Base-by-base conservation (phyloP, 2,329 filamentous ascomycete species). In the Fusarium dimerum region DNA sequence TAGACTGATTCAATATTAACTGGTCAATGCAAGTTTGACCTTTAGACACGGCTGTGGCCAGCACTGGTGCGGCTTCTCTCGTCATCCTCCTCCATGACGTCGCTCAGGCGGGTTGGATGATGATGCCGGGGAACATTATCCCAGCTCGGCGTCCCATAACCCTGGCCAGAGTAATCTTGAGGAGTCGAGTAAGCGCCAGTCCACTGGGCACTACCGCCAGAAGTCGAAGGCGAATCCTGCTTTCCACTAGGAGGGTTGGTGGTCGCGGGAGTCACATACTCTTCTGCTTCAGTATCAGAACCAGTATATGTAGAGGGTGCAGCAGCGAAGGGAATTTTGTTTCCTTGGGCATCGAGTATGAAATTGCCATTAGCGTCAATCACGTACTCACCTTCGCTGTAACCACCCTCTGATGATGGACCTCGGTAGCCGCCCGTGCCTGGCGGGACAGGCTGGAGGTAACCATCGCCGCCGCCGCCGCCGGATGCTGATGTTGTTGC, bases 21-120 rank as follows among this genome's bases (percentile, higher is more conserved):
- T 51, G 57, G 41, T 47, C 41, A 18, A 47, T 38, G 13, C 57
- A 46, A 58, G 41, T 59, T 54, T 12, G 59, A 63, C 39, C 65
- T 62, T 62, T 70, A 70, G 40, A 63, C 63, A 32, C 81, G 80
- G 65, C 82, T 85, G 58, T 85, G 81, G 68, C 85, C 87, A 11
- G 85, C 85, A 61, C 88, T 89, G 13, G 88, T 90, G 18, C 88
- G 83, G 67, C 88, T 90, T 46, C 85, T 80, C 72, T 95, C 90
- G 61, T 94, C 90, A 58, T 95, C 88, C 66, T 91, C 91, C 66
- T 92, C 88, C 30, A 94, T 80, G 29, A 96, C 92, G 72, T 96
- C 92, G 69, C 91, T 96, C 57, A 96, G 76, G 51, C 92, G 79
- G 9, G 92, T 96, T 0, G 92, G 92, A 72, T 96, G 91, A 61